These are phyloP conservation scores for Fonsecaea pedrosoi DNA, from an alignment of 2,329 filamentous ascomycete species.

Conservation along the genomic window DNA sequence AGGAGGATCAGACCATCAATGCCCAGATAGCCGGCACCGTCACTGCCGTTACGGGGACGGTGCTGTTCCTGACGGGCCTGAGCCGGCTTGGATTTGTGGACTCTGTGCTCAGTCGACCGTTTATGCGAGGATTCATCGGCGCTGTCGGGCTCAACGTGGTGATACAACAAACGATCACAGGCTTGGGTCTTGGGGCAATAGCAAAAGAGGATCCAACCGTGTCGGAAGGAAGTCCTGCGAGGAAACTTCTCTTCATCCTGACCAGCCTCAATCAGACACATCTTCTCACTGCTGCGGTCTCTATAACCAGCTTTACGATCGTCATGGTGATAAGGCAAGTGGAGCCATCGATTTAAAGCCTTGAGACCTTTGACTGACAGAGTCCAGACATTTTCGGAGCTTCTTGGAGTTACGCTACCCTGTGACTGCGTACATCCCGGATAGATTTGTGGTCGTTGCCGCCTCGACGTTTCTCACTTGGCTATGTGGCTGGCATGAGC, in stretches of 20 bases:
- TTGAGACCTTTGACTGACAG: neutral
- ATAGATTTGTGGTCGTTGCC: conserved; percentile 19
- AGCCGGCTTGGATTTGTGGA: conserved; percentile 17
- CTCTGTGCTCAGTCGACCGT: conserved; percentile 19
- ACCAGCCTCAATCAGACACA: conserved; percentile 3
- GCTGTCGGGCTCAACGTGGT: conserved; percentile 18
- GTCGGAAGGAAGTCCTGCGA: conserved; percentile 14
- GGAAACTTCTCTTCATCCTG: conserved; percentile 16
- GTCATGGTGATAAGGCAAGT: conserved; percentile 15
- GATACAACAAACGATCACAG: conserved; percentile 16
- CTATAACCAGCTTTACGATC: conserved; percentile 10
- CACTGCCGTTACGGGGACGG: conserved; percentile 9
- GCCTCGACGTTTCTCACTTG: conserved; percentile 8
- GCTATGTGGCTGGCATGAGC: conserved; percentile 10
- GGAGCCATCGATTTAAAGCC: neutral
- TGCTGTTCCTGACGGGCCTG: conserved; percentile 12
- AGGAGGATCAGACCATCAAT: conserved; percentile 11
- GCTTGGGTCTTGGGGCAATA: conserved; percentile 12
- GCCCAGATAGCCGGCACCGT: conserved; percentile 18
- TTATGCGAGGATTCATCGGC: conserved; percentile 19
- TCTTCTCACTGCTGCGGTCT: conserved; percentile 11
- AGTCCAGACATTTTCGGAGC: conserved; percentile 11
- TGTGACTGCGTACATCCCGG: conserved; percentile 13
- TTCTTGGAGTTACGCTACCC: conserved; percentile 4
- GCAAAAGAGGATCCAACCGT: conserved; percentile 2